These are phyloP conservation scores for Lactarius hengduanensis DNA, from an alignment of 768 basidiomycete species.

Conservation along the genomic window DNA sequence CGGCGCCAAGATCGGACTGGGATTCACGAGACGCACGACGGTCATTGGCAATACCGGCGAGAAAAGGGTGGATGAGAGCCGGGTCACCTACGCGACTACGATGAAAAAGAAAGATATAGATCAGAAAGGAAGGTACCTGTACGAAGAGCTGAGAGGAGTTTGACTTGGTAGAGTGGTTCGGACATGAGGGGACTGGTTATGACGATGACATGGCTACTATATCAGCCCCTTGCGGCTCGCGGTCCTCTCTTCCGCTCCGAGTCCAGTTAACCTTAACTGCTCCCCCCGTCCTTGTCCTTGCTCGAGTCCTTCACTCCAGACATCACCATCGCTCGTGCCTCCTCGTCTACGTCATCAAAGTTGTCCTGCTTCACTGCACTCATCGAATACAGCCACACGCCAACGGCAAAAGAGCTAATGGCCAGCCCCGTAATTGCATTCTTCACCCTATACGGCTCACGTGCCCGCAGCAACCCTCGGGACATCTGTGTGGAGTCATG, in stretches of 20 bases:
- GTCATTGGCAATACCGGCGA: slow-evolving; percentile 72
- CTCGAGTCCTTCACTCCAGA: slow-evolving; percentile 15
- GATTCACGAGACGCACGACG: slow-evolving; percentile 48
- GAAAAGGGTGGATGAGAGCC: slow-evolving; percentile 74
- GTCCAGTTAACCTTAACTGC: slow-evolving; percentile 43
- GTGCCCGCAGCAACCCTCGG: slow-evolving; percentile 81
- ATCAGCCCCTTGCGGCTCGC: slow-evolving; percentile 40
- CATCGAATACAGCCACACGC: slow-evolving; percentile 92
- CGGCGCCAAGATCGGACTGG: slow-evolving; percentile 63
- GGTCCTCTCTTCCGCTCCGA: slow-evolving; percentile 68
- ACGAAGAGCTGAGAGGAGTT: slow-evolving; percentile 43
- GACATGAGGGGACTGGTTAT: background rate
- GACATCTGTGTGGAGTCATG: slow-evolving; percentile 49
- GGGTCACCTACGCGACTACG: slow-evolving; percentile 58
- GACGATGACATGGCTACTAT: slow-evolving; percentile 1
- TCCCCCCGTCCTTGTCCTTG: background rate
- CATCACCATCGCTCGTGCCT: slow-evolving; percentile 43
- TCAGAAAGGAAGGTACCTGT: slow-evolving; percentile 33
- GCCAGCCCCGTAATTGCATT: slow-evolving; percentile 77
- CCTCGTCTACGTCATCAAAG: slow-evolving; percentile 47
- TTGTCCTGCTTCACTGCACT: slow-evolving; percentile 42
- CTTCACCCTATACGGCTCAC: slow-evolving; percentile 73
- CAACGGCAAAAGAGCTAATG: slow-evolving; percentile 71
- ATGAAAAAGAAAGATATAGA: background rate
- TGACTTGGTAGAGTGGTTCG: slow-evolving; percentile 44